Evolutionary conservation across 177 flowering plant genomes (phyloP), one percentile per base, ranked within the genome.

Genomic region (Tripterygium wilfordii): DNA sequence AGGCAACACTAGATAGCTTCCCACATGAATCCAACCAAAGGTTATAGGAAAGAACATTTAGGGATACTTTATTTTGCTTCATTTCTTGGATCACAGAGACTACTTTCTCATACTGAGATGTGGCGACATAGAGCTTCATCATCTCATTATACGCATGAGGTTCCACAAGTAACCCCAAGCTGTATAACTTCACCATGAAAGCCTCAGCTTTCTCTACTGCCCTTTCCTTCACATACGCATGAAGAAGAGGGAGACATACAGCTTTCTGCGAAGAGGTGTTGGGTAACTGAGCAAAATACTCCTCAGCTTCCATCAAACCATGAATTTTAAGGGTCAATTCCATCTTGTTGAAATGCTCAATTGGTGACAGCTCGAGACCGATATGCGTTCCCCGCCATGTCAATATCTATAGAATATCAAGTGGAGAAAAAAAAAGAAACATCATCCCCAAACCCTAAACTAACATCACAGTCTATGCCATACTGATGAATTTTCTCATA

Each of bases 61-160:
- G 24, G 8, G 71, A 68, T 49, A 74, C 66, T 14, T 31, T 74
- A 48, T 69, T 64, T 39, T 33, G 60, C 56, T 72, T 82, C 86
- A 83, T 80, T 49, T 69, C 57, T 18, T 17, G 56, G 40, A 80
- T 70, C 43, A 72, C 64, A 19, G 51, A 29, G 6, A 48, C 62
- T 7, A 72, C 84, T 64, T 68, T 80, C 44, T 60, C 57, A 45
- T 45, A 62, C 45, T 67, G 71, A 45, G 64, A 60, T 2, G 65
- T 72, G 18, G 79, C 71, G 45, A 63, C 48, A 38, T 78, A 83
- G 33, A 76, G 69, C 53, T 80, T 83, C 90, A 78, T 78, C 77
- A 83, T 74, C 60, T 62, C 77, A 48, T 71, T 80, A 57, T 36
- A 80, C 6, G 65, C 74, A 44, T 75, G 75, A 18, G 82, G 65